phyloP scores from a whole-genome alignment of 345 rosid genomes.

The Pistacia integerrima region DNA sequence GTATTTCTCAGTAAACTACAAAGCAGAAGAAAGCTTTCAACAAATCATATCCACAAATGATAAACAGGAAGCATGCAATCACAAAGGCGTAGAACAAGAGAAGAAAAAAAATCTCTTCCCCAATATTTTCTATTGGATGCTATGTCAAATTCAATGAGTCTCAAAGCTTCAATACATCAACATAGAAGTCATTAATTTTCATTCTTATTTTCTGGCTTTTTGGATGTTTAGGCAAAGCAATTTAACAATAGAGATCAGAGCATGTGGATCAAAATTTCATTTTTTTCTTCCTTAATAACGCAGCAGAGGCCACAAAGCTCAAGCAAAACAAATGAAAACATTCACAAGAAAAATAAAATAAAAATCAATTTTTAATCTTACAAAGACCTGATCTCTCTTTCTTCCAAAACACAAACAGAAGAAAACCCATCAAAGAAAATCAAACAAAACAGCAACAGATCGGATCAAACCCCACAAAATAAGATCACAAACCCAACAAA shows the following conservation, averaged over 20 bases:
- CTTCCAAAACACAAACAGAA: constrained; percentile 9
- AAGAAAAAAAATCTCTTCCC: background rate
- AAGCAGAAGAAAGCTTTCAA: background rate
- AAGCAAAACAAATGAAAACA: background rate
- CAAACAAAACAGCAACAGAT: constrained; percentile 30
- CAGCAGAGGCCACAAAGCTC: background rate
- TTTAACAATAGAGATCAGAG: background rate
- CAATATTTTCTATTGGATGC: background rate
- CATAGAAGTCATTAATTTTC: background rate
- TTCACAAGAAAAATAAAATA: background rate
- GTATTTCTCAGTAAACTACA: background rate
- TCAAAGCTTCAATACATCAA: background rate
- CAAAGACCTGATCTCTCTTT: constrained; percentile 14
- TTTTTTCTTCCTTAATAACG: background rate
- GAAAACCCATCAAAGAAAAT: constrained; percentile 11
- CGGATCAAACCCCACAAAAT: constrained; percentile 31
- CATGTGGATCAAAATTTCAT: background rate
- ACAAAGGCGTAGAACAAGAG: background rate
- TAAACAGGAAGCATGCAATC: background rate
- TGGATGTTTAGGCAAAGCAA: background rate
- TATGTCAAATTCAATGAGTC: background rate
- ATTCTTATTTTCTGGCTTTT: background rate
- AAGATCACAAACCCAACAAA: constrained; percentile 21
- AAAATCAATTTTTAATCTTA: background rate
- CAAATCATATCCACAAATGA: background rate